Evolutionary conservation across 495 filamentous ascomycete genomes (phyloP), one percentile per base, ranked within the genome.

Genomic region (Talaromyces ruber): DNA sequence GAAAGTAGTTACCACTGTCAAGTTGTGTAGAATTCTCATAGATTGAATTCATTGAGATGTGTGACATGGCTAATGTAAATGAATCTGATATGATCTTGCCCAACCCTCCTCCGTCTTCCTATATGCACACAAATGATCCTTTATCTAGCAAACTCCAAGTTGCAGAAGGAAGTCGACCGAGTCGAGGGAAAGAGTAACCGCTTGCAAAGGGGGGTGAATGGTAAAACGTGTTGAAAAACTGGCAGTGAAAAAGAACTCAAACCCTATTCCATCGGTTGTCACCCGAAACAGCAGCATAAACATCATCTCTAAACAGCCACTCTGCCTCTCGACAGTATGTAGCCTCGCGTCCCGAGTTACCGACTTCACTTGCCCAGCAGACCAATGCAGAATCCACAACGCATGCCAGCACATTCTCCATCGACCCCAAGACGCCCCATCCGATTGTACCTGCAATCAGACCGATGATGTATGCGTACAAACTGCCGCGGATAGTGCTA

Each of bases 401-500:
- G 29, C 92, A 92, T 50, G 90, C 89, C 51, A 98, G 78, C 32
- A 97, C 89, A 14, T 93, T 91, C 72, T 98, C 94, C 78, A 96
- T 94, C 2, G 93, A 89, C n/a, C 94, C 94, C 54, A 98, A 72
- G 3, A 97, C 86, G 22, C 89, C 92, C 92, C 94, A 98, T 8
- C 94, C 94, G 64, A 98, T 97, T 56, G 91, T 88, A 34, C 88
- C 90, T 14, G 94, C 92, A 63, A 97, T 86, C 60, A 98, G 68
- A 4, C 93, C 94, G 4, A 98, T 90, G 47, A 98, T 83, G 70
- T 98, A 98, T 21, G 92, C 94, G 71, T 98, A 98, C 45, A 92
- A 78, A 67, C 92, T 96, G n/a, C 94, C 94, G 54, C 79, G 84
- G 50, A 87, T 72, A 0, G 81, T 76, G 28, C 80, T 83, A 43